Evolutionary conservation across 1,284 basidiomycete species (phyloP).

Genomic region (Papiliotrema fonsecae): DNA sequence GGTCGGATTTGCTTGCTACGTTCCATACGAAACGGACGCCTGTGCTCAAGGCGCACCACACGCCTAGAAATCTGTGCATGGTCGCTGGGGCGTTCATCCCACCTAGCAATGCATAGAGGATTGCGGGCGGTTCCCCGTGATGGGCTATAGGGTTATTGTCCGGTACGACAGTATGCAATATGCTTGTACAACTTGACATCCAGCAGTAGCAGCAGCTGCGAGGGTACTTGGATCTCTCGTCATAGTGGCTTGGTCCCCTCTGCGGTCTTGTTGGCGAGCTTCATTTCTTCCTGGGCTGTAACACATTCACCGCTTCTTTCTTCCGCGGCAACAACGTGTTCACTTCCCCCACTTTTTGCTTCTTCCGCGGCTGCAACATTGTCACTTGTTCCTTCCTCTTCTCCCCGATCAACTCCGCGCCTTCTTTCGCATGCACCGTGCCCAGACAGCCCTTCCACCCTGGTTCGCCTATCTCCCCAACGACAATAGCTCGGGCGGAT

Average conservation of each 20-base stretch:
- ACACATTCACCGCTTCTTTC: not conserved
- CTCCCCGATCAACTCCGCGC: slow-evolving; percentile 5
- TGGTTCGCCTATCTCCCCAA: slow-evolving; percentile 33
- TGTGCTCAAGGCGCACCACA: slow-evolving; percentile 86
- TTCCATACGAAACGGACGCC: slow-evolving; percentile 95
- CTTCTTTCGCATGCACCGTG: slow-evolving; percentile 18
- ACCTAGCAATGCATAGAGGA: slow-evolving; percentile 24
- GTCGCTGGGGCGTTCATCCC: slow-evolving; percentile 64
- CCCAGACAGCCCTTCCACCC: slow-evolving; percentile 23
- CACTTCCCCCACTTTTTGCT: slow-evolving; percentile 26
- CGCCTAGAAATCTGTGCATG: slow-evolving; percentile 86
- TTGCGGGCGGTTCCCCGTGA: too few species aligned
- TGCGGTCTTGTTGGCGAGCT: too few species aligned
- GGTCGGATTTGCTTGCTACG: slow-evolving; percentile 80
- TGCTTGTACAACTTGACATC: too few species aligned
- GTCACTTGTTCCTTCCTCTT: slow-evolving; percentile 41
- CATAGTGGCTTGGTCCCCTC: too few species aligned
- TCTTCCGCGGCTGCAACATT: slow-evolving; percentile 47
- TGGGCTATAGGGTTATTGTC: too few species aligned
- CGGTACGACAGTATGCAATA: too few species aligned
- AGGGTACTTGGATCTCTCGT: too few species aligned
- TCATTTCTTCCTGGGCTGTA: not conserved
- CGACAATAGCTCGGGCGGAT: slow-evolving; percentile 50
- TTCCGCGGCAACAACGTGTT: not conserved
- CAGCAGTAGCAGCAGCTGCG: too few species aligned